These are phyloP conservation scores for Jacaranda mimosifolia DNA, from an alignment of 257 asterid genomes.

Conservation along the genomic window DNA sequence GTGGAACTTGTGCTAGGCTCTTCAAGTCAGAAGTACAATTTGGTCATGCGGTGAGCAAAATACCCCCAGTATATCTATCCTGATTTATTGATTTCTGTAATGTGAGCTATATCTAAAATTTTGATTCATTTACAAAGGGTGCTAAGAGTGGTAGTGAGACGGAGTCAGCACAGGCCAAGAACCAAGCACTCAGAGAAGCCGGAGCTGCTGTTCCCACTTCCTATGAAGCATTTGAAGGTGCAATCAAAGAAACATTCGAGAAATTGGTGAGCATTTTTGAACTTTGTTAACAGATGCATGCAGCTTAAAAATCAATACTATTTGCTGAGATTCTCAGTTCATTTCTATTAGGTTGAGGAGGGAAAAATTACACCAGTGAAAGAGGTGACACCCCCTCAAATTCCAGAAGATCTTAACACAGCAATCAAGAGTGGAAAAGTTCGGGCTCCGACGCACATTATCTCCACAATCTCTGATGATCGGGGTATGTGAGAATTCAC, in stretches of 20 bases:
- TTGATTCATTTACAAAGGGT: slow-evolving; percentile 60
- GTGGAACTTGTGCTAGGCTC: slow-evolving; percentile 97
- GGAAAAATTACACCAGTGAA: slow-evolving; percentile 82
- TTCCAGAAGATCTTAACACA: slow-evolving; percentile 91
- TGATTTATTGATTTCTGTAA: neutral
- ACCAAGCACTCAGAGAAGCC: slow-evolving; percentile 91
- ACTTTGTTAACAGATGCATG: neutral
- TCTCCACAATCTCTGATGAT: slow-evolving; percentile 97
- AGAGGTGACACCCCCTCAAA: slow-evolving; percentile 94
- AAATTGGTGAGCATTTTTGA: slow-evolving; percentile 63
- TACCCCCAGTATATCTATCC: neutral
- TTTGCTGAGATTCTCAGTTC: slow-evolving; percentile 25
- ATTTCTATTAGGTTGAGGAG: slow-evolving; percentile 62
- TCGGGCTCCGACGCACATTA: slow-evolving; percentile 98
- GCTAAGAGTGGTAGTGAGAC: slow-evolving; percentile 99
- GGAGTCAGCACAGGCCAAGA: slow-evolving; percentile 99
- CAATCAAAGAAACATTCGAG: slow-evolving; percentile 79
- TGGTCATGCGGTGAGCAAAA: slow-evolving; percentile 93
- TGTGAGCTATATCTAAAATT: slow-evolving; percentile 31
- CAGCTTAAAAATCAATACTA: neutral
- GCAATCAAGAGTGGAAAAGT: slow-evolving; percentile 99
- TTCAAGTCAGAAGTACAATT: slow-evolving; percentile 99
- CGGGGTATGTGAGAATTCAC: slow-evolving; percentile 61
- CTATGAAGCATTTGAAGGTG: slow-evolving; percentile 88
- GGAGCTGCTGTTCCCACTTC: slow-evolving; percentile 99